Base-by-base conservation (phyloP, 257 asterid species). In the Solanum habrochaites region DNA sequence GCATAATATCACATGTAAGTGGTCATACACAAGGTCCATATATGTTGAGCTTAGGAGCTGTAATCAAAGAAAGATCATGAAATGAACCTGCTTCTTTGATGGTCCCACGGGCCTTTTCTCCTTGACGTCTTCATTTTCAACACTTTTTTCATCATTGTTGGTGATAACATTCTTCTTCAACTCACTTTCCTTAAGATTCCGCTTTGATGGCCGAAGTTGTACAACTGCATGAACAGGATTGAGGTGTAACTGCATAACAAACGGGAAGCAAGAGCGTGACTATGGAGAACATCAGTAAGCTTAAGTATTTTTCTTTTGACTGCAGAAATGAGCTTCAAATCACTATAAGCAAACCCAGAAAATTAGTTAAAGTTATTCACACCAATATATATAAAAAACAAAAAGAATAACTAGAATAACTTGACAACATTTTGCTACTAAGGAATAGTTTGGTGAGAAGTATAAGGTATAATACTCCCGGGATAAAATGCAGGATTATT, bases 171-270 rank as follows among this genome's bases (percentile, higher is more conserved):
- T 93, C 88, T 80, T 90, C 86, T 91, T 91, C 52, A 93, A 86
- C n/a, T 86, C 91, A 88, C 75, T 86, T 70, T 91, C 58, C 86
- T 89, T 90, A 39, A 86, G 92, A 88, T 91, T 94, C 25, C 82
- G 73, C 94, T 90, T 86, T 14, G 98, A 93, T 89, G 99, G 96
- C 87, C 98, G 95, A 72, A 97, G 98, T 90, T 97, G 99, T 73
- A 94, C 93, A 82, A 93, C 93, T 88, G 98, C 92, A 88, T 95
- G 95, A 89, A 97, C 69, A 86, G 96, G 98, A 88, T 89, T 93
- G 93, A 95, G 92, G 96, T 94, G 94, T 85, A 97, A 90, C 99
- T 97, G 95, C 96, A 93, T 66, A 83, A 89, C 83, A 90, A 86
- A 91, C 75, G 71, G 52, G 64, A 69, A 86, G 67, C 39, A 67